Evolutionary conservation across 805 yeast genomes (phyloP), one percentile per base, ranked within the genome.

Genomic region (Candida ascalaphidarum): DNA sequence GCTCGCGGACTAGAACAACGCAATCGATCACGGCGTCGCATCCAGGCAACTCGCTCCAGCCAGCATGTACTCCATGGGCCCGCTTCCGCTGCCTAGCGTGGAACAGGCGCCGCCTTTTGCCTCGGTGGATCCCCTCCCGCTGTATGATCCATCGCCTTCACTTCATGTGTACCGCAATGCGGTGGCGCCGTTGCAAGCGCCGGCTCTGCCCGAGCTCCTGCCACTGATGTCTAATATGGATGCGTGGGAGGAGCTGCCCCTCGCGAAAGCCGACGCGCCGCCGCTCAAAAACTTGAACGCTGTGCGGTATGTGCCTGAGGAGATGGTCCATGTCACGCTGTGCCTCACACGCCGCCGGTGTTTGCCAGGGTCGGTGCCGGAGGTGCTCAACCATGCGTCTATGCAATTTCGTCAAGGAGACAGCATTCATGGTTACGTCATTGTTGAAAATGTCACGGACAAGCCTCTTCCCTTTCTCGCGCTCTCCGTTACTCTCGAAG

Each of bases 401-500:
- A 37, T 51, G 25, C 58, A 55, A 34, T 41, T 54, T 22, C 49
- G 41, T 18, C 66, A 60, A 39, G 60, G 61, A 20, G 60, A 60
- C 35, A 57, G 38, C 32, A 33, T 60, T 12, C 52, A 51, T 37
- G 68, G 68, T 6, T 56, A 46, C 34, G 48, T 61, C 4, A 35
- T 46, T 15, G 48, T 59, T 11, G 39, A 36, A 9, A 61, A 61
- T 34, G 49, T 43, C 12, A 46, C 55, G 4, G 29, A 34, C 6
- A 32, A 34, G 6, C 42, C 40, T 3, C 41, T 61, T 23, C 62
- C 64, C 5, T 61, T 60, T 33, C 65, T 60, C 27, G 54, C 54
- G 59, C 58, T 60, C 29, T 48, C 52, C 17, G 64, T 58, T 12
- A 48, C 53, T 14, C 46, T 61, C 12, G 66, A 61, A 36, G 68